These are phyloP conservation scores for Ustulina deusta DNA, from an alignment of 2,329 filamentous ascomycete genomes.

Conservation along the genomic window DNA sequence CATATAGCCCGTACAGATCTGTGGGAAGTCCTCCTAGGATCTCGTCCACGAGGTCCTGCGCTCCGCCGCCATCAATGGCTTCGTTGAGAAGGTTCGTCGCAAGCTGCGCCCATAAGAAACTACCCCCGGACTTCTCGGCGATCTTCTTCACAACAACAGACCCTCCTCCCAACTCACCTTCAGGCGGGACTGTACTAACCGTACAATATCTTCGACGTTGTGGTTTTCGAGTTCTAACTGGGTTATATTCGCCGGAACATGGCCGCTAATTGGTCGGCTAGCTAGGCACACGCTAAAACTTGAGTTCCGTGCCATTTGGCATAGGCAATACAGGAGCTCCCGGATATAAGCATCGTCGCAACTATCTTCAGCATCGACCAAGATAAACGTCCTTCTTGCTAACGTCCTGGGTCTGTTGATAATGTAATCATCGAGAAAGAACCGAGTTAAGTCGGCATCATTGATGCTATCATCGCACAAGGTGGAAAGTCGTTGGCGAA, in stretches of 20 bases:
- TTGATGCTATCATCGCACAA: constrained; percentile 6
- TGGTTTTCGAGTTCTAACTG: constrained; percentile 29
- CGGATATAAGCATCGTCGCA: constrained; percentile 32
- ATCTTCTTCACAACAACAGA: constrained; percentile 10
- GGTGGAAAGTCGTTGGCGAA: constrained; percentile 23
- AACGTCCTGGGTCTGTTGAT: constrained; percentile 9
- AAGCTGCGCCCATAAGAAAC: constrained; percentile 38
- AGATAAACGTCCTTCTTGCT: constrained; percentile 35
- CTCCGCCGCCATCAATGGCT: constrained; percentile 19
- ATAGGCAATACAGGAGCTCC: constrained; percentile 31
- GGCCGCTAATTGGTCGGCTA: constrained; percentile 27
- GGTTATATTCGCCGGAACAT: constrained; percentile 18
- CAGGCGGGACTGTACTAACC: constrained; percentile 24
- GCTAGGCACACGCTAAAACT: constrained; percentile 33
- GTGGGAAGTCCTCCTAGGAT: constrained; percentile 25
- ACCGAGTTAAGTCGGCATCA: constrained; percentile 25
- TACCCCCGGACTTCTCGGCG: constrained; percentile 24
- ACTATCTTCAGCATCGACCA: constrained; percentile 26
- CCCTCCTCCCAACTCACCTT: constrained; percentile 13
- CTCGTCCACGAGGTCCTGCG: constrained; percentile 21
- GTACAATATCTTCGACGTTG: constrained; percentile 32
- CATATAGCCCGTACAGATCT: constrained; percentile 33
- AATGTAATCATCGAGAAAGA: constrained; percentile 35
- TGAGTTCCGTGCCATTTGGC: constrained; percentile 30
- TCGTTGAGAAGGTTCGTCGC: constrained; percentile 33